Evolutionary conservation across 1,284 basidiomycete genomes (phyloP), one percentile per base, ranked within the genome.

Genomic region (Takashimella koratensis): DNA sequence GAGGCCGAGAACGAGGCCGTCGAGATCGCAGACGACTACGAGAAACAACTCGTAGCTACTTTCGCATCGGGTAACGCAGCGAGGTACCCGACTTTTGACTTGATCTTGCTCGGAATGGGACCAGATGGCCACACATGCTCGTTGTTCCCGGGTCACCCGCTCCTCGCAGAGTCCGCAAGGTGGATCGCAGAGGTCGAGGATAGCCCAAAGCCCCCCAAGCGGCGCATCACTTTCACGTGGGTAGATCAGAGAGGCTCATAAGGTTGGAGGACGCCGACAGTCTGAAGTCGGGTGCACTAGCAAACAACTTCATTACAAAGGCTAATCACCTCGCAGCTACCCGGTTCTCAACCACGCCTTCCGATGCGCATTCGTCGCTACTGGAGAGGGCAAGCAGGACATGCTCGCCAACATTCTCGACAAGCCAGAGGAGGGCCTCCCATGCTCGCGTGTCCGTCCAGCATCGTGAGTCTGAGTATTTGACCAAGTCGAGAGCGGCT

Each of bases 61-160:
- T 98, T 98, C 73, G 91, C 90, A 1, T 85, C 86, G 67, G 87
- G 85, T 68, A 89, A 95, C 73, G 82, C 90, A 3, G 92, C 92
- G 11, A 86, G 91, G 56, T 97, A 95, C 81, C 93, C 93, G 56
- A 81, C 93, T 44, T 96, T 97, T 73, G 93, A 97, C 74, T 84
- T 97, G 67, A 88, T 96, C 77, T 83, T 97, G 43, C 85, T 97
- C 49, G 93, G 93, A 49, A 86, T 92, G 82, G 93, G 93, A 20
- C 86, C 88, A 4, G 95, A 98, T 71, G 95, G 95, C 21, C 96
- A 98, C 80, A 98, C 94, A 22, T 92, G 88, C 63, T 93, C 89
- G 23, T 85, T 99, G 60, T 99, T 99, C 84, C 95, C 96, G 21
- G 88, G 83, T 3, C 95, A 98, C 73, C 82, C 83, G 53, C 82